Evolutionary conservation across 805 yeast species (phyloP).

Genomic region (Ogataea nitratoaversa): DNA sequence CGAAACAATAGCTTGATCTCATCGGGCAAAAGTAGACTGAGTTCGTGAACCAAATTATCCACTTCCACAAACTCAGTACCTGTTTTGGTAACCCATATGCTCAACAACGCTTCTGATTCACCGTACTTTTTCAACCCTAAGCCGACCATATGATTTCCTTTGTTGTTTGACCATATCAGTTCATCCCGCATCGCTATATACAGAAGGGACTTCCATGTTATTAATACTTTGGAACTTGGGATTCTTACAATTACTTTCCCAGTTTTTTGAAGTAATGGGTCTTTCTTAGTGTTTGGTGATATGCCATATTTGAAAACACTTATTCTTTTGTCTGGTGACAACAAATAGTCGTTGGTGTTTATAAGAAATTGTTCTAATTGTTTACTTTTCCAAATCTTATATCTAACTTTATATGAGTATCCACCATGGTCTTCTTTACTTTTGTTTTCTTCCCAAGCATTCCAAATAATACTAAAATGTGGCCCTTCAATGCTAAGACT

Average conservation of each 20-base stretch:
- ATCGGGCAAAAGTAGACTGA: conserved; percentile 12
- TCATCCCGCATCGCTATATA: conserved; percentile 13
- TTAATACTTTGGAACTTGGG: conserved; percentile 10
- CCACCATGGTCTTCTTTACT: conserved; percentile 1
- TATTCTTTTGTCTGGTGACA: conserved; percentile 5
- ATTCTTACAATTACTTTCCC: conserved; percentile 15
- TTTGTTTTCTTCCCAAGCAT: conserved; percentile 17
- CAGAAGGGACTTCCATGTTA: conserved; percentile 13
- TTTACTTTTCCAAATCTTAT: conserved; percentile 18
- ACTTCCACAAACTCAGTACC: conserved; percentile 13
- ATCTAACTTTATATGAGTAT: conserved; percentile 7
- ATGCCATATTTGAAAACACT: conserved; percentile 19
- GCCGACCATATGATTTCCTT: conserved; percentile 16
- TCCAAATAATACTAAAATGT: conserved; percentile 17
- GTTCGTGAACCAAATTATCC: conserved; percentile 13
- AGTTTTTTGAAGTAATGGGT: conserved; percentile 15
- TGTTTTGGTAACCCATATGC: conserved; percentile 15
- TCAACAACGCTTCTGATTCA: conserved; percentile 9
- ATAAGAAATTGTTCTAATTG: conserved; percentile 10
- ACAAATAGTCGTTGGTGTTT: neutral
- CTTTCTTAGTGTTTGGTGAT: conserved; percentile 15
- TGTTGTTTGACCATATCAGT: conserved; percentile 17
- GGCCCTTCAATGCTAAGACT: conserved; percentile 6
- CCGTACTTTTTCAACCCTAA: conserved; percentile 15
- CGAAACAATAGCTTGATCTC: conserved; percentile 17